Percentiles rank a stretch among this genome's conserved stretches.
phyloP scores from a whole-genome alignment of 2,329 filamentous ascomycete species.

The Rutstroemia sydowiana region DNA sequence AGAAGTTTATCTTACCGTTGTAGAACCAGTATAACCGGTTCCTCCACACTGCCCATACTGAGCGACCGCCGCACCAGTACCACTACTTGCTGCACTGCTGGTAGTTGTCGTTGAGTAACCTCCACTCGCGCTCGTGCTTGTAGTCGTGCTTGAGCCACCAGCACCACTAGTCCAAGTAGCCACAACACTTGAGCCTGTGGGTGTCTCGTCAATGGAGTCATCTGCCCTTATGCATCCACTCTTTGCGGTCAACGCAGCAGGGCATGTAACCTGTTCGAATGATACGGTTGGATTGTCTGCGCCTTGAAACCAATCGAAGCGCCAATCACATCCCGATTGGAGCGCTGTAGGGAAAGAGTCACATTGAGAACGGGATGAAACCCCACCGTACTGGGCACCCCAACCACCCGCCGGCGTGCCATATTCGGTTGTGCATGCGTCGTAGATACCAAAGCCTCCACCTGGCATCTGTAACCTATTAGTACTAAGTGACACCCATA shows the following conservation, averaged over 20 bases:
- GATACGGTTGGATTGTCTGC: constrained; percentile 39
- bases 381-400: constrained; percentile 42
- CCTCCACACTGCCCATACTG: constrained; percentile 9
- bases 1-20: neutral
- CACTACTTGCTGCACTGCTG: neutral
- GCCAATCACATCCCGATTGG: constrained; percentile 42
- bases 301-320: constrained; percentile 44
- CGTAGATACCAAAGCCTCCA: constrained; percentile 48
- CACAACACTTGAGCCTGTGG: constrained; percentile 1
- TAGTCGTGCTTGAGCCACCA: neutral
- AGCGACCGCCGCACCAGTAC: neutral
- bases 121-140: neutral
- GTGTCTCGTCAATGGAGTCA: constrained; percentile 3
- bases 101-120: neutral
- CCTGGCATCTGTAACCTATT: constrained; percentile 38
- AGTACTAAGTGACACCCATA: neutral
- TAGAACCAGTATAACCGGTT: neutral
- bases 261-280: constrained; percentile 41
- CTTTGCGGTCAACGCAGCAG: constrained; percentile 36
- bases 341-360: constrained; percentile 36
- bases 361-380: constrained; percentile 37
- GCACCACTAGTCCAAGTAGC: constrained; percentile 2
- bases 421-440: constrained; percentile 44
- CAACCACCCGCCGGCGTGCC: constrained; percentile 35
- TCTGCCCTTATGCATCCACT: constrained; percentile 31